Evolutionary conservation across 768 basidiomycete genomes (phyloP).

Genomic region (Leucocoprinus leucothites): DNA sequence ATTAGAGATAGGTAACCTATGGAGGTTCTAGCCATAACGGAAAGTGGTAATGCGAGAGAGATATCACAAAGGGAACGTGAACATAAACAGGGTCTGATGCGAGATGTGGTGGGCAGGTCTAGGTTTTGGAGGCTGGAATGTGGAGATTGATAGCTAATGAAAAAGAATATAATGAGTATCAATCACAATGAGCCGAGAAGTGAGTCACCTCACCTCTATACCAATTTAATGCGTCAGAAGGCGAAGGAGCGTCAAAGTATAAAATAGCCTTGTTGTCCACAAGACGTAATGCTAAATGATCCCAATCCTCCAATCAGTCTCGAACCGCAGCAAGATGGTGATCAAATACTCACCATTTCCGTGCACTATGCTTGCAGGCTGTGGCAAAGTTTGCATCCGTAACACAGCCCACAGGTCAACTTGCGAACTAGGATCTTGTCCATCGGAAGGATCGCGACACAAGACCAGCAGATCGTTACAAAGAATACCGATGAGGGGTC

Average conservation of each 20-base stretch:
- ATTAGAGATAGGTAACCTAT: constrained; percentile 17
- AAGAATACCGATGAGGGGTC: constrained; percentile 75
- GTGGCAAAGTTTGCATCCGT: constrained; percentile 89
- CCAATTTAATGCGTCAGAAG: constrained; percentile 86
- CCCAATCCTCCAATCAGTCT: constrained; percentile 2
- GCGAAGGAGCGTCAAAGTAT: constrained; percentile 82
- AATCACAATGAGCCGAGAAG: background rate
- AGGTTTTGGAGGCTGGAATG: constrained; percentile 79
- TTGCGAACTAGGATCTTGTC: constrained; percentile 63
- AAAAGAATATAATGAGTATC: background rate
- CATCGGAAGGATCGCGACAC: constrained; percentile 82
- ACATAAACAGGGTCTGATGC: background rate
- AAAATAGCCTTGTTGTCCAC: constrained; percentile 92
- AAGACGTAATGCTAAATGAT: constrained; percentile 64
- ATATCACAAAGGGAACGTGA: constrained; percentile 2
- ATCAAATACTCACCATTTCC: constrained; percentile 57
- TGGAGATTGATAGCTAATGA: constrained; percentile 80
- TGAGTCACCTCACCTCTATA: constrained; percentile 64
- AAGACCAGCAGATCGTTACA: constrained; percentile 94
- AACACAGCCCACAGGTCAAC: constrained; percentile 98
- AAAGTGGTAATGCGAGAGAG: background rate
- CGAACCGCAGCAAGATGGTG: background rate
- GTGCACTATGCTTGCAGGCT: constrained; percentile 87
- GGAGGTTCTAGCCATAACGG: constrained; percentile 4
- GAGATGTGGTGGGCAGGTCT: constrained; percentile 22